A percentile compares a stretch with the other conserved stretches of the same genome.
These are phyloP conservation scores for Xylaria sp. DNA, from an alignment of 2,329 filamentous ascomycete genomes.

Conservation along the genomic window DNA sequence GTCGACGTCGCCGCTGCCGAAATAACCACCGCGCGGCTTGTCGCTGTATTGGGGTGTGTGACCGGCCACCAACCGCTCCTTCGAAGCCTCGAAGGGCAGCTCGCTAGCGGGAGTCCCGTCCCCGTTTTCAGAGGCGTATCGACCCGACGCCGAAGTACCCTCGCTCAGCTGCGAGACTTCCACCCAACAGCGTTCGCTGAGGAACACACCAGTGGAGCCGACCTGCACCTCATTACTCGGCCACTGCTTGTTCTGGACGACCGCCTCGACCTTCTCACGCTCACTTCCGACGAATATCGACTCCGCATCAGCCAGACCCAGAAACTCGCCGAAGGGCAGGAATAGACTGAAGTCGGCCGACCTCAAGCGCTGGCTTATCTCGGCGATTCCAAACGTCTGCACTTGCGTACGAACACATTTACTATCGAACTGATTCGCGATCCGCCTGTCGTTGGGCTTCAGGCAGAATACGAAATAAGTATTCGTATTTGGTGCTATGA, in stretches of 20 bases:
- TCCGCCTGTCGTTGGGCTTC: conserved; percentile 94
- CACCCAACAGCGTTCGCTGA: conserved; percentile 95
- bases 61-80: conserved; percentile 59
- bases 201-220: conserved; percentile 89
- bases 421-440: conserved; percentile 98
- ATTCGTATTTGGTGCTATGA: conserved; percentile 82
- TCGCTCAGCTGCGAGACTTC: conserved; percentile 80
- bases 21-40: conserved; percentile 77
- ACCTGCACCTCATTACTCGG: conserved; percentile 87
- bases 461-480: conserved; percentile 96
- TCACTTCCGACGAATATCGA: conserved; percentile 88
- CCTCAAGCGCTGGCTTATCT: conserved; percentile 90
- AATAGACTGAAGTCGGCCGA: conserved; percentile 96
- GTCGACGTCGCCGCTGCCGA: conserved; percentile 77
- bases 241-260: conserved; percentile 93
- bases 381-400: conserved; percentile 93
- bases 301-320: conserved; percentile 84
- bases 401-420: conserved; percentile 96
- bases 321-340: conserved; percentile 92
- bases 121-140: conserved; percentile 64
- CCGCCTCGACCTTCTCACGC: conserved; percentile 84
- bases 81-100: conserved; percentile 61
- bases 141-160: conserved; percentile 54
- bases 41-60: conserved; percentile 69
- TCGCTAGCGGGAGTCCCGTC: conserved; percentile 62